A percentile compares a stretch with the other conserved stretches of the same genome.
Evolutionary conservation across 163 green algal species (phyloP).

Genomic region (Chlamydomonas reinhardtii): DNA sequence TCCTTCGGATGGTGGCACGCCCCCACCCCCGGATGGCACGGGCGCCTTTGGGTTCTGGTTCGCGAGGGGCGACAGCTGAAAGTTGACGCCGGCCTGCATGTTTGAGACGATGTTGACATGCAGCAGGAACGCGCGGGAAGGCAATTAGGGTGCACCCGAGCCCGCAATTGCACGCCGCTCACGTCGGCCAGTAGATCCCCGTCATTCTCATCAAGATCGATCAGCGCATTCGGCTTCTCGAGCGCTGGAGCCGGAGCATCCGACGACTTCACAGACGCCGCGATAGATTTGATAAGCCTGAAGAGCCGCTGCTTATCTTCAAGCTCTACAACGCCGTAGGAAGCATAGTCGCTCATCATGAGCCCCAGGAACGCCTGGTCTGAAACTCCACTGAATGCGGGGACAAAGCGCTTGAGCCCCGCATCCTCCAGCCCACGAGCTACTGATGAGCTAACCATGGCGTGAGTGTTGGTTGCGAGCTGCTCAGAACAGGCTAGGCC

Average conservation of each 20-base stretch:
- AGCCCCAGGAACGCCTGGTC: slow-evolving; percentile 26
- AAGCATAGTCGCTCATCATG: slow-evolving; percentile 43
- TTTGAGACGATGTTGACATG: too few species aligned
- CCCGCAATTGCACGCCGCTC: neutral
- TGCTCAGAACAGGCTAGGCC: too few species aligned
- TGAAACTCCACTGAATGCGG: neutral
- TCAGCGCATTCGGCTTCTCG: slow-evolving; percentile 23
- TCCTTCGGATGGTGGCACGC: neutral
- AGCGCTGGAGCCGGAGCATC: neutral
- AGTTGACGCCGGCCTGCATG: slow-evolving; percentile 20
- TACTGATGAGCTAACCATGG: slow-evolving; percentile 31
- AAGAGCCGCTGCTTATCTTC: slow-evolving; percentile 47
- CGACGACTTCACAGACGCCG: neutral
- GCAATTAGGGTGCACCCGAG: neutral
- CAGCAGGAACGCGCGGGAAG: too few species aligned
- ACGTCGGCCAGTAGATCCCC: slow-evolving; percentile 43
- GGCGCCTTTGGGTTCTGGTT: slow-evolving; percentile 14
- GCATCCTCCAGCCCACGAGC: slow-evolving; percentile 42
- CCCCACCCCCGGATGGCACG: too few species aligned
- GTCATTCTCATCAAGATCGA: slow-evolving; percentile 48
- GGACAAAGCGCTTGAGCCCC: slow-evolving; percentile 6
- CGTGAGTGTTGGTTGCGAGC: neutral
- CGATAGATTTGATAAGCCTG: slow-evolving; percentile 32
- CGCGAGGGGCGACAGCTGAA: slow-evolving; percentile 34
- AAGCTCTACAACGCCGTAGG: slow-evolving; percentile 23